These are phyloP conservation scores for Mallotus japonicus DNA, from an alignment of 441 rosid genomes.

Conservation along the genomic window DNA sequence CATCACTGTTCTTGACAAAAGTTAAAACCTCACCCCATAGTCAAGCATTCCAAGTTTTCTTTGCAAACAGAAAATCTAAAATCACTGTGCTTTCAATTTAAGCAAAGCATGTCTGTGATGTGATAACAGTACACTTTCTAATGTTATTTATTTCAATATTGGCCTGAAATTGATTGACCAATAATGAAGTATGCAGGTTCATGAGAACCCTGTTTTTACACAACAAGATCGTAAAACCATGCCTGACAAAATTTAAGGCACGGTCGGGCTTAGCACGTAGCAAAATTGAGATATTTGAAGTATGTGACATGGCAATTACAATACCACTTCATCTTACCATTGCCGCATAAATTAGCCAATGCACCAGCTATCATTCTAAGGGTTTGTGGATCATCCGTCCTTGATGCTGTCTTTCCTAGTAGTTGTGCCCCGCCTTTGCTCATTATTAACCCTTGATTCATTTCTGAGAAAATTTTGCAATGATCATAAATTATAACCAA, in stretches of 20 bases:
- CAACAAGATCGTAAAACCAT: no score
- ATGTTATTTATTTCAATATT: neutral
- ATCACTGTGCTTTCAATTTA: neutral
- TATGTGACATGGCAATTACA: neutral
- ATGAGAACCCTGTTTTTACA: neutral
- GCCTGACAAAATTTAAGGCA: neutral
- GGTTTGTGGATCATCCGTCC: slow-evolving; percentile 81
- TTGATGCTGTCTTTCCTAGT: slow-evolving; percentile 63
- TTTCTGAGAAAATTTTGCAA: slow-evolving; percentile 37
- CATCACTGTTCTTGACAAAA: neutral
- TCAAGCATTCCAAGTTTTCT: neutral
- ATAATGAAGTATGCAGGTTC: no score
- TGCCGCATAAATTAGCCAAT: slow-evolving; percentile 86
- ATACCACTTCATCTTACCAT: slow-evolving; percentile 50
- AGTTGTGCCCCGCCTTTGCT: slow-evolving; percentile 84
- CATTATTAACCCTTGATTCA: slow-evolving; percentile 83
- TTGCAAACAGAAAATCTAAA: neutral
- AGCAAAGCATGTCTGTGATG: neutral
- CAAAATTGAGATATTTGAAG: neutral
- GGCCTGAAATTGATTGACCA: neutral
- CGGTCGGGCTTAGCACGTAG: neutral
- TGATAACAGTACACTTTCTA: neutral
- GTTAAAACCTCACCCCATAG: neutral
- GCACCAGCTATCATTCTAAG: slow-evolving; percentile 97
- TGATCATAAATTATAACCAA: neutral